Base-by-base conservation (phyloP, 2,329 filamentous ascomycete genomes). In the Aspergillus neoniger region DNA sequence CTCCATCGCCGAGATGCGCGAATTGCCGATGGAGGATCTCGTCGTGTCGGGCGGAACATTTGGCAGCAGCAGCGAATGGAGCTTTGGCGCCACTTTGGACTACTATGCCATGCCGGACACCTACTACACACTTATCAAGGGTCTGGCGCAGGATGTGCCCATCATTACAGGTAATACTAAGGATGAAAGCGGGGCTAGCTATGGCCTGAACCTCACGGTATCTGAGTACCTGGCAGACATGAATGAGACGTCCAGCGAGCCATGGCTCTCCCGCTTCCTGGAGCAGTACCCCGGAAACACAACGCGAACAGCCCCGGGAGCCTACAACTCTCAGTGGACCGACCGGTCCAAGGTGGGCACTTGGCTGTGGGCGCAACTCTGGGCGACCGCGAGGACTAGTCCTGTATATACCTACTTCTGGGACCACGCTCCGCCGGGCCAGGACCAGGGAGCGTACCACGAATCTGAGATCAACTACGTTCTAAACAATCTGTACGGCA, bases 111-210 rank as follows among this genome's bases (percentile, higher is more conserved):
- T 74, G 28, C 69, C 71, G 2, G 62, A 65, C 57, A 71, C 63
- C 14, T 74, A 72, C 60, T 58, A 60, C 61, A 64, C 64, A 1
- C 62, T 73, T 3, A 21, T 60, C 19, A 52, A 69, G 2, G 70
- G 70, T 30, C 48, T 65, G 1, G 68, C 67, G 9, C 63, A 72
- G 36, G 59, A 74, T 43, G 67, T 74, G 2, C 69, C 69, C 19
- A 56, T 74, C n/a, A 57, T 74, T 12, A 74, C 72, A 1, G 71
- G 71, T 21, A 72, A 73, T 61, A 74, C 65, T 50, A 63, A 61
- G 39, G 72, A 74, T 25, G 71, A 74, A 60, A 67, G 60, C 30
- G 70, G 72, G 15, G 66, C 69, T 1, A 60, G 32, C 38, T 68
- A 67, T n/a, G 61, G 61, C 15, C 63, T 69, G 2, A 65, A 62